Percentiles rank a stretch among this genome's conserved stretches.
Evolutionary conservation across 345 rosid genomes (phyloP).

Genomic region (Gossypium anomalum): DNA sequence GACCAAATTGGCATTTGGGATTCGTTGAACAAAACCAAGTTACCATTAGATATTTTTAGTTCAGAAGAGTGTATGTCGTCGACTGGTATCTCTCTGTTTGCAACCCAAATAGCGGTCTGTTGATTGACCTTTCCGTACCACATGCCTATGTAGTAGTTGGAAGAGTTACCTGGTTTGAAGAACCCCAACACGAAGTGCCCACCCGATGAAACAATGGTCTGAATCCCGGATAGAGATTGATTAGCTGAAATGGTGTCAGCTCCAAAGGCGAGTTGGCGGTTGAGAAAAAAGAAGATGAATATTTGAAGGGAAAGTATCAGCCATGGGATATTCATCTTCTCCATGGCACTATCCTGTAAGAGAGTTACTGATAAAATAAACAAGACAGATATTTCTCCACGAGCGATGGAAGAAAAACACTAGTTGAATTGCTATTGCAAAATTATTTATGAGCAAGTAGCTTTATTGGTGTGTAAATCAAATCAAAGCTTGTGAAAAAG

Average conservation of each 20-base stretch:
- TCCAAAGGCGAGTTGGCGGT: neutral
- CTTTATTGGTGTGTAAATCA: neutral
- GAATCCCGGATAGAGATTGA: slow-evolving; percentile 23
- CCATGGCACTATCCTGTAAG: slow-evolving; percentile 24
- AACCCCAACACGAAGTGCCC: slow-evolving; percentile 22
- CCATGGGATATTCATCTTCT: slow-evolving; percentile 10
- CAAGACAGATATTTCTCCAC: neutral
- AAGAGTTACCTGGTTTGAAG: slow-evolving; percentile 27
- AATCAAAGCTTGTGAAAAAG: neutral
- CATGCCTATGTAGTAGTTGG: slow-evolving; percentile 22
- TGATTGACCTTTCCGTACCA: slow-evolving; percentile 17
- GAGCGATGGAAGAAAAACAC: neutral
- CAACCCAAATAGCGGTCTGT: slow-evolving; percentile 25
- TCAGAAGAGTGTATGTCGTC: slow-evolving; percentile 15
- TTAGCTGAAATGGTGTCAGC: slow-evolving; percentile 10
- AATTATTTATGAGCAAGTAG: neutral
- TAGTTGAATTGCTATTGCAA: neutral
- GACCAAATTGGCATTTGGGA: slow-evolving; percentile 1
- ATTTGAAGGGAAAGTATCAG: slow-evolving; percentile 2
- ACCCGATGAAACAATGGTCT: slow-evolving; percentile 20
- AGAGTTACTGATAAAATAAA: neutral
- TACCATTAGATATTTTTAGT: slow-evolving; percentile 18
- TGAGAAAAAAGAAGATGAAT: slow-evolving; percentile 16
- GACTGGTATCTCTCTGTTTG: slow-evolving; percentile 22
- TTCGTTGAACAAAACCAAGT: slow-evolving; percentile 15